Conservation (phyloP, 345 rosid genomes). For the Orychophragmus violaceus region DNA sequence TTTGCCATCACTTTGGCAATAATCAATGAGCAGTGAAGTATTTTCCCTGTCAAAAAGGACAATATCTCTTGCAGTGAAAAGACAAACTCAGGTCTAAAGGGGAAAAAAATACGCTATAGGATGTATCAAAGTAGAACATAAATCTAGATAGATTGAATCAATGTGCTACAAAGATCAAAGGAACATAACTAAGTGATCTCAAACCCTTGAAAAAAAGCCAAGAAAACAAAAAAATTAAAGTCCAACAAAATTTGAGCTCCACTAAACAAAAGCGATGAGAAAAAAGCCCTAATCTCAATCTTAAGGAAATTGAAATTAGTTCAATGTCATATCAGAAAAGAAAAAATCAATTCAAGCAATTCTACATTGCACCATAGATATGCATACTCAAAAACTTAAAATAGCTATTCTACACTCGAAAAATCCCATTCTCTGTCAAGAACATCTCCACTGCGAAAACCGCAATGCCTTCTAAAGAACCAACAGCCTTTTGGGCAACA, state of each 20-base stretch:
- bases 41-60: slow-evolving; percentile 56
- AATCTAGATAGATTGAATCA: background rate
- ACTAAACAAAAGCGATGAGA: background rate
- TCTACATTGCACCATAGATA: background rate
- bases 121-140: background rate
- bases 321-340: background rate
- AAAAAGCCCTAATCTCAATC: background rate
- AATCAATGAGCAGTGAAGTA: slow-evolving; percentile 89
- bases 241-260: too few relatives aligned
- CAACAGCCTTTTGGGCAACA: slow-evolving; percentile 71
- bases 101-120: background rate
- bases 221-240: too few relatives aligned
- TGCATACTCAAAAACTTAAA: background rate
- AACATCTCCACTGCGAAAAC: slow-evolving; percentile 94
- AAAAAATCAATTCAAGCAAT: background rate
- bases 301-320: background rate
- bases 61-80: background rate
- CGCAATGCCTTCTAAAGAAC: slow-evolving; percentile 90
- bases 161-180: too few relatives aligned
- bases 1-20: slow-evolving; percentile 41
- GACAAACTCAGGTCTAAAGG: background rate
- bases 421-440: slow-evolving; percentile 51
- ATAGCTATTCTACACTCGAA: background rate
- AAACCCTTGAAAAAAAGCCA: background rate
- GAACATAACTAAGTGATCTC: background rate